Percentiles rank a stretch among this genome's conserved stretches.
phyloP scores from a whole-genome alignment of 192 early-diverging fungal species.

The Coemansia sp. region DNA sequence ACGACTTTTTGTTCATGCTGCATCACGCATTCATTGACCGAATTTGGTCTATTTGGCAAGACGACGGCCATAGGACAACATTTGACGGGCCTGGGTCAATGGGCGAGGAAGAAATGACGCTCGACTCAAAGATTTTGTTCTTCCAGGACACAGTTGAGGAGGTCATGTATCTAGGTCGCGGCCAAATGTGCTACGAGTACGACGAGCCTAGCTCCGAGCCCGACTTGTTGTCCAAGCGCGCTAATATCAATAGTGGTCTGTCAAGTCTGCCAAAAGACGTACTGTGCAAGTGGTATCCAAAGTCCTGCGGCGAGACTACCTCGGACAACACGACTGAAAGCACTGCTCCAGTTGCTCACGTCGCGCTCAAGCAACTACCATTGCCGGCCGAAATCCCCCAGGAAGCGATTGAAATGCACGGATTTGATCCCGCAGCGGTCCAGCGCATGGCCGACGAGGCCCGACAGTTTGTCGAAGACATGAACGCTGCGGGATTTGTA shows the following conservation, averaged over 20 bases:
- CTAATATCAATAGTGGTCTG: not conserved
- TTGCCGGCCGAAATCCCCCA: not conserved
- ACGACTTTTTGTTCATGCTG: conserved; percentile 61
- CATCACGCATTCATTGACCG: conserved; percentile 63
- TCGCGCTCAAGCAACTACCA: not conserved
- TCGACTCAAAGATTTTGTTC: conserved; percentile 17
- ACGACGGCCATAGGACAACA: conserved; percentile 10
- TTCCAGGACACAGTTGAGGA: conserved; percentile 21
- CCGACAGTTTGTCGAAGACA: not conserved
- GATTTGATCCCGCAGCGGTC: not conserved
- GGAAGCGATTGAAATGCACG: not conserved
- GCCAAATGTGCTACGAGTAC: conserved; percentile 42
- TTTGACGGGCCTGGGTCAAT: conserved; percentile 28
- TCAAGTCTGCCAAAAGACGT: not conserved
- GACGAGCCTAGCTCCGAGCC: conserved; percentile 4
- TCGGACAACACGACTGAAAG: not conserved
- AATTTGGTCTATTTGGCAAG: conserved; percentile 59
- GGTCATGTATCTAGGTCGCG: conserved; percentile 36
- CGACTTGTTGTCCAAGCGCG: not conserved
- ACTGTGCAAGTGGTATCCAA: conserved; percentile 11
- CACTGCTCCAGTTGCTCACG: not conserved
- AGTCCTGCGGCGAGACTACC: not conserved
- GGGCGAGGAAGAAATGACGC: conserved; percentile 27
- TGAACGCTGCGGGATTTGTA: conserved; percentile 1
- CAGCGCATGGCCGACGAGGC: not conserved